Percentiles rank a stretch among this genome's conserved stretches.
These are phyloP conservation scores for Penicillium aurantiogriseum DNA, from an alignment of 2,329 filamentous ascomycete genomes.

Conservation along the genomic window DNA sequence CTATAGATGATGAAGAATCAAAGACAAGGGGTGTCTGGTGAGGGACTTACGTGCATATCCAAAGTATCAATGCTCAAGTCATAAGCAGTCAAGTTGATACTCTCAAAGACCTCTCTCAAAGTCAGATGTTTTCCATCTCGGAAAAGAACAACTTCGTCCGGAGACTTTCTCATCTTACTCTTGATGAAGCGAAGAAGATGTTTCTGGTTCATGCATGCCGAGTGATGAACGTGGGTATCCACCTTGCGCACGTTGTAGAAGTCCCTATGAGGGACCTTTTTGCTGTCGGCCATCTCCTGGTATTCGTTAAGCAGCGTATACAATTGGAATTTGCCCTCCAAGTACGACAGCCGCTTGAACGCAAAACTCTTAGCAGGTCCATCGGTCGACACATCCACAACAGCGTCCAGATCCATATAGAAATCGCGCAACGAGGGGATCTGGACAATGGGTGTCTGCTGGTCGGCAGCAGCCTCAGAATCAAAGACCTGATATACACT, in stretches of 20 bases:
- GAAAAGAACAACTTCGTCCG: slow-evolving; percentile 88
- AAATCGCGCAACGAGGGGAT: slow-evolving; percentile 95
- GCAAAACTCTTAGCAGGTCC: slow-evolving; percentile 97
- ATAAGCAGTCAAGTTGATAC: slow-evolving; percentile 95
- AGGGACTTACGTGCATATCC: slow-evolving; percentile 83
- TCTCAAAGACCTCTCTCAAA: slow-evolving; percentile 89
- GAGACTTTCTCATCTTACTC: slow-evolving; percentile 98
- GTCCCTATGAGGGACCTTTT: slow-evolving; percentile 94
- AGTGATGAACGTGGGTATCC: slow-evolving; percentile 98
- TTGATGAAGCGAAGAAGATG: slow-evolving; percentile 98
- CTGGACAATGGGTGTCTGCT: slow-evolving; percentile 68
- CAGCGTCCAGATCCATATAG: slow-evolving; percentile 87
- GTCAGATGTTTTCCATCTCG: slow-evolving; percentile 91
- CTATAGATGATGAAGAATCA: background rate
- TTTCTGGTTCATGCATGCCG: slow-evolving; percentile 99
- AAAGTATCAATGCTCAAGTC: slow-evolving; percentile 97
- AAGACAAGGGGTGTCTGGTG: background rate
- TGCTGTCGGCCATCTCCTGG: slow-evolving; percentile 95
- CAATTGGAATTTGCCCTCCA: slow-evolving; percentile 96
- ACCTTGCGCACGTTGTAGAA: slow-evolving; percentile 99
- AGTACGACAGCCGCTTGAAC: slow-evolving; percentile 87
- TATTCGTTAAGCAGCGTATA: slow-evolving; percentile 94
- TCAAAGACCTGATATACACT: slow-evolving; percentile 94
- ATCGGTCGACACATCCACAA: slow-evolving; percentile 87
- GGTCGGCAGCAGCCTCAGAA: slow-evolving; percentile 59